Evolutionary conservation across 306 rosid genomes (phyloP).

Genomic region (Prunus mira): DNA sequence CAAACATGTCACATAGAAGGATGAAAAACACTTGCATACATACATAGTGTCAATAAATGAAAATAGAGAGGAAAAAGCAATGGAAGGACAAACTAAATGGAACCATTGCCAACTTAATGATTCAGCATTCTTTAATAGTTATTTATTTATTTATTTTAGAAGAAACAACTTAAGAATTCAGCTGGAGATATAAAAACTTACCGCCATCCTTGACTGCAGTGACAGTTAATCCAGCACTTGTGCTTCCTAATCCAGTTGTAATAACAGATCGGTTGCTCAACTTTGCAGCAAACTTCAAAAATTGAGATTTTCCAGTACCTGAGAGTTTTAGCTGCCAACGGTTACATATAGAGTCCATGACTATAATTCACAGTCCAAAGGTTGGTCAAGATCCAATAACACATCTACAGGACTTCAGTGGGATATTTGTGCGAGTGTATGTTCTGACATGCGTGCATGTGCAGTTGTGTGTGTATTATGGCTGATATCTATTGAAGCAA

Average conservation of each 20-base stretch:
- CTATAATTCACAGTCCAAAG: not conserved
- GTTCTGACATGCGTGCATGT: not conserved
- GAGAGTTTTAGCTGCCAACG: constrained; percentile 10
- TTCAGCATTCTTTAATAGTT: no score
- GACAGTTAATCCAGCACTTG: constrained; percentile 94
- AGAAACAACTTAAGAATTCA: not conserved
- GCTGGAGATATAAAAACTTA: constrained; percentile 8
- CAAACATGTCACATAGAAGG: constrained; percentile 13
- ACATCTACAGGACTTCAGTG: not conserved
- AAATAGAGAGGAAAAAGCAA: not conserved
- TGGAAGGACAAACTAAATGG: not conserved
- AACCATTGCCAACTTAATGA: no score
- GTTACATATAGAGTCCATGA: not conserved
- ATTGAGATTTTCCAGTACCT: constrained; percentile 98
- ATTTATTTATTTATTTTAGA: no score
- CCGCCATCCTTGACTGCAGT: constrained; percentile 99
- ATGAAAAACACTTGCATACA: constrained; percentile 6
- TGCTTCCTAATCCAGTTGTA: constrained; percentile 97
- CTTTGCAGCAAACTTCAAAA: constrained; percentile 88
- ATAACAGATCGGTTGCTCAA: constrained; percentile 93
- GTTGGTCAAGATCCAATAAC: not conserved
- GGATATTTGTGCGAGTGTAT: not conserved
- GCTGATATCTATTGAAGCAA: not conserved
- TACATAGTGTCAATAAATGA: constrained; percentile 5
- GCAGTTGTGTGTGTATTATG: not conserved